Base-by-base conservation (phyloP, 495 filamentous ascomycete genomes). In the Aspergillus bertholletiae region DNA sequence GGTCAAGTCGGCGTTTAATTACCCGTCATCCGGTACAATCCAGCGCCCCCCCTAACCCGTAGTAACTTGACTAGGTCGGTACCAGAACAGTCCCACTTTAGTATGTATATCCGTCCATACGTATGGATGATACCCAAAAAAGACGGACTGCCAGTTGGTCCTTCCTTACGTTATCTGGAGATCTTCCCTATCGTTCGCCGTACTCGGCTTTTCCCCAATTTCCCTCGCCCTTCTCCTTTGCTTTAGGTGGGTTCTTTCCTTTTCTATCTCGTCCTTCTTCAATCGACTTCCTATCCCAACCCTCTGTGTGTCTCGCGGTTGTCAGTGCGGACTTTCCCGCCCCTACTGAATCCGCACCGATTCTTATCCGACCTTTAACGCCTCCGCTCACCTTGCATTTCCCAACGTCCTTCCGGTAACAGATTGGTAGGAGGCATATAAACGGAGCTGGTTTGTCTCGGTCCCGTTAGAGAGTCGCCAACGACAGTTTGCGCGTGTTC, bases 91-190 rank as follows among this genome's bases (percentile, higher is more conserved):
- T n/a, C n/a, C n/a, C n/a, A n/a, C n/a, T n/a, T n/a, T n/a, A n/a
- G 37, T 40, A 49, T 34, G 26, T 28, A 28, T 40, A 15, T 18
- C 3, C 23, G 20, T 8, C 2, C 15, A 26, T 26, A 37, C 35
- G 15, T 22, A 30, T 28, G 50, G 21, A 24, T 54, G 30, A n/a
- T 40, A 24, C 48, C 34, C 12, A 40, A 39, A 22, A n/a, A 22
- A 37, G 11, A 24, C n/a, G 40, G 28, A 27, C 34, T 58, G 44
- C 55, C 46, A 53, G 46, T 51, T 52, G 48, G 28, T 56, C 45
- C 49, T 13, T 61, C 60, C 51, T 60, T 59, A 57, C 61, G 57
- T 58, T 60, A 54, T 61, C 61, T 61, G 51, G 54, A 46, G 54
- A 54, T 58, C 52, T 28, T 55, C 47, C 51, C 50, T 53, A 49